Percentiles rank a stretch among this genome's conserved stretches.
Conservation (phyloP, 108 stramenopile genomes). For the Epithemia pelagica region DNA sequence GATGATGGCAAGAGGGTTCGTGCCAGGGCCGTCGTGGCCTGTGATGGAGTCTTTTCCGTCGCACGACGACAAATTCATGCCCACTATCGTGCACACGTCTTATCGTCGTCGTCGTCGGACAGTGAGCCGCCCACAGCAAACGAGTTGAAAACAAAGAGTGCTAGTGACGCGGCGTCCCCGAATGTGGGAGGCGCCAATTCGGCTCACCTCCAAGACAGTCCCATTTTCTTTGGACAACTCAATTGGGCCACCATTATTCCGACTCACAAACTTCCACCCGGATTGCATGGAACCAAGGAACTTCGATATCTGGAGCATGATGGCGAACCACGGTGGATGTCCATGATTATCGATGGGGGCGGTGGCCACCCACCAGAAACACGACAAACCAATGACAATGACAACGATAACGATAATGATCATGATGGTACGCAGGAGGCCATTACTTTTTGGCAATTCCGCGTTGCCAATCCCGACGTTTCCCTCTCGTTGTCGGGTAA, state of each 20-base stretch:
- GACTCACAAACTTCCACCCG: conserved; percentile 1
- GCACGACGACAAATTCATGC: conserved; percentile 8
- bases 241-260: conserved; percentile 11
- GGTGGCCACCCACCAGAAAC: not conserved
- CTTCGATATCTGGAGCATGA: not conserved
- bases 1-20: not conserved
- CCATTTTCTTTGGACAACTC: conserved; percentile 12
- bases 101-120: no score
- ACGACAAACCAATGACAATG: not conserved
- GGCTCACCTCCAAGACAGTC: not conserved
- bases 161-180: not conserved
- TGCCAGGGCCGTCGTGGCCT: conserved; percentile 4
- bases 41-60: conserved; percentile 9
- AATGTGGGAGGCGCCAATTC: no score
- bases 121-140: not conserved
- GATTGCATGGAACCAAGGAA: not conserved
- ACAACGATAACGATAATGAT: not conserved
- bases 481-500: not conserved
- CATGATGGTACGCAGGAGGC: not conserved
- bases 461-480: conserved; percentile 3
- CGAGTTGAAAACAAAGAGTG: not conserved
- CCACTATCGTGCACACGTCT: no score
- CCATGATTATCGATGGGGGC: not conserved
- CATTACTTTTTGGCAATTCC: conserved; percentile 10
- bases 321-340: not conserved